Base-by-base conservation (phyloP, 2,329 filamentous ascomycete genomes). In the Ambrosiella cleistominuta region DNA sequence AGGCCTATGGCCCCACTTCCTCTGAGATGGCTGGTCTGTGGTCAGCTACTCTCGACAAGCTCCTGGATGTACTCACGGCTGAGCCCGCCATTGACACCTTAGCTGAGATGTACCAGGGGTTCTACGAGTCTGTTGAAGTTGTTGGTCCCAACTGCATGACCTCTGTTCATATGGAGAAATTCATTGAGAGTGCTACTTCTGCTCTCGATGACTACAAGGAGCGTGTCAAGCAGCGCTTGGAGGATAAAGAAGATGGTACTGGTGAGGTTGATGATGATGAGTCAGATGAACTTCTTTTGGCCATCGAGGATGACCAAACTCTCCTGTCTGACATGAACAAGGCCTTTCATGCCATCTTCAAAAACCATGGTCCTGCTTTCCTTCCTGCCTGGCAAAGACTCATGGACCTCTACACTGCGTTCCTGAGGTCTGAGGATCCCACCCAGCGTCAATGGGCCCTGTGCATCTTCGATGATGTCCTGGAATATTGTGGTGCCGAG, bases 271-370 rank as follows among this genome's bases (percentile, higher is more conserved):
- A 85, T 13, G 91, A 96, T 63, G 90, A 96, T 66, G 84, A 93
- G 61, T 84, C 84, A 13, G 86, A 96, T 64, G 91, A 96, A 56
- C 80, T 84, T 50, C 77, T 94, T 38, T 85, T 94, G 65, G 93
- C 91, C 11, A 90, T 98, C 53, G 93, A 98, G 69, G 93, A 98
- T 64, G 93, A 98, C 68, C 91, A 97, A 71, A 95, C 89, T 19
- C 77, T 98, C 15, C 78, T 98, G 49, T 95, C 90, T 1, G 93
- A 98, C 67, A 98, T 98, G 93, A 98, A 98, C 80, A 98, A 98
- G 76, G 91, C 93, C 0, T 98, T 95, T 79, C 93, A 98, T 71
- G 91, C 89, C 61, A 88, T 98, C 63, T 98, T 98, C 78, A 97
- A 97, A 76, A 90, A 95, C 72, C 89, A 96, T 68, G 87, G 88